These are phyloP conservation scores for Sporothrix schenckii DNA, from an alignment of 2,329 filamentous ascomycete genomes.

Conservation along the genomic window DNA sequence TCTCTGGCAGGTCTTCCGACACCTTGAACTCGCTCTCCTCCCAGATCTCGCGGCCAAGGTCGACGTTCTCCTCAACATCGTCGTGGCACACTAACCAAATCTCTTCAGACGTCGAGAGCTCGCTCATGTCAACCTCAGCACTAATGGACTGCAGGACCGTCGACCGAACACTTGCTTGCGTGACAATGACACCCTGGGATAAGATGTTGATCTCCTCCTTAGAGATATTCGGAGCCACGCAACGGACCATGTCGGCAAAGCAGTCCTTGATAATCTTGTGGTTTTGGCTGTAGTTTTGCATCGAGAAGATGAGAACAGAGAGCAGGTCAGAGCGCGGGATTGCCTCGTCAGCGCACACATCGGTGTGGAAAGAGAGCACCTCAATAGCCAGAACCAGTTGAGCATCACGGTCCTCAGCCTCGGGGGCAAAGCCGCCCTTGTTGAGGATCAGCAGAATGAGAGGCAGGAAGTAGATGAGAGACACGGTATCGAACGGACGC, in stretches of 20 bases:
- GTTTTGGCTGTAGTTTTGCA: slow-evolving; percentile 89
- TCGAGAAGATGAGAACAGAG: slow-evolving; percentile 71
- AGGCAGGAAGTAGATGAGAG: slow-evolving; percentile 83
- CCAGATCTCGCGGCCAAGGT: slow-evolving; percentile 87
- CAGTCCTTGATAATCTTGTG: slow-evolving; percentile 96
- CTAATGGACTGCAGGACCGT: slow-evolving; percentile 88
- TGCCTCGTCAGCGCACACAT: slow-evolving; percentile 71
- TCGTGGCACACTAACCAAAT: slow-evolving; percentile 95
- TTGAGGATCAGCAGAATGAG: slow-evolving; percentile 77
- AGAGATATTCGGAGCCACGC: slow-evolving; percentile 78
- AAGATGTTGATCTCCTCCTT: slow-evolving; percentile 72
- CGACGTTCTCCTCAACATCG: slow-evolving; percentile 82
- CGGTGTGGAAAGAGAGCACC: slow-evolving; percentile 85
- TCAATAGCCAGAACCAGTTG: slow-evolving; percentile 89
- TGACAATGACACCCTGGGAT: slow-evolving; percentile 76
- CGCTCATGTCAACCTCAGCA: slow-evolving; percentile 87
- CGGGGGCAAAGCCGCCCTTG: slow-evolving; percentile 74
- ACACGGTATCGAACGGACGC: slow-evolving; percentile 86
- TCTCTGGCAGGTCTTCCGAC: slow-evolving; percentile 64
- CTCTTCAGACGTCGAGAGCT: slow-evolving; percentile 82
- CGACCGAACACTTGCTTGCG: slow-evolving; percentile 77
- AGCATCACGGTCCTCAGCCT: slow-evolving; percentile 79
- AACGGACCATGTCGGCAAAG: slow-evolving; percentile 81
- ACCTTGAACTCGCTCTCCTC: slow-evolving; percentile 84
- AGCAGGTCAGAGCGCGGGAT: slow-evolving; percentile 78